phyloP scores from a whole-genome alignment of 208 protist species.

The Trypanosoma cruzi region DNA sequence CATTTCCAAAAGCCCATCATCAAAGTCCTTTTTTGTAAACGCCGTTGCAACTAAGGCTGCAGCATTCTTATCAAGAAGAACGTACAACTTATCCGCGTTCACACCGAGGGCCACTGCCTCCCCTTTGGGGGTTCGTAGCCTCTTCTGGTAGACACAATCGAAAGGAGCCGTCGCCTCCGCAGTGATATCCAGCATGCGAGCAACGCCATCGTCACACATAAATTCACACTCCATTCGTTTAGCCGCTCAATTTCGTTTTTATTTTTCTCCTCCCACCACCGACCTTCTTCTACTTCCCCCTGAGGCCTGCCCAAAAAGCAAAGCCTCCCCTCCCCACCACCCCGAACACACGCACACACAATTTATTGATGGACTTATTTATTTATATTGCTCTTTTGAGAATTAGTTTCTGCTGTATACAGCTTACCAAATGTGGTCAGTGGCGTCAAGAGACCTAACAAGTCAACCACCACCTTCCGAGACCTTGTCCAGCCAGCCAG shows the following conservation, averaged over 20 bases:
- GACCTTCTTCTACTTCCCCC: not conserved
- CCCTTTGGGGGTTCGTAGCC: slow-evolving; percentile 23
- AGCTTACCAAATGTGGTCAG: not conserved
- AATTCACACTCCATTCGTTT: slow-evolving; percentile 29
- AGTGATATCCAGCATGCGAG: slow-evolving; percentile 17
- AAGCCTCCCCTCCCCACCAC: too few relatives aligned
- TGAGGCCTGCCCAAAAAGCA: too few relatives aligned
- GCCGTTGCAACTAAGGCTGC: slow-evolving; percentile 19
- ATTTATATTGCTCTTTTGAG: not conserved
- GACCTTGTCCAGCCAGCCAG: not conserved
- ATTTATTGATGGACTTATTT: not conserved
- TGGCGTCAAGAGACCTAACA: not conserved
- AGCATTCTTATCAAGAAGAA: slow-evolving; percentile 28
- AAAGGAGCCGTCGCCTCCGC: slow-evolving; percentile 23
- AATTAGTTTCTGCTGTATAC: not conserved
- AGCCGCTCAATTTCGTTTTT: not conserved
- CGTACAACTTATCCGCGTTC: slow-evolving; percentile 17
- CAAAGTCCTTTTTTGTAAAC: slow-evolving; percentile 26
- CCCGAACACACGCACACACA: too few relatives aligned
- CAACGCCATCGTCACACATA: slow-evolving; percentile 31
- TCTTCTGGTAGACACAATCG: slow-evolving; percentile 23
- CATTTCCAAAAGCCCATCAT: slow-evolving; percentile 5
- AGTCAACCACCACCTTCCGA: not conserved
- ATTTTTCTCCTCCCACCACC: not conserved
- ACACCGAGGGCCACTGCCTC: slow-evolving; percentile 22